Percentiles rank a stretch among this genome's conserved stretches.
phyloP scores from a whole-genome alignment of 176 grass and related monocot genomes.

The Aegilops sharonensis region DNA sequence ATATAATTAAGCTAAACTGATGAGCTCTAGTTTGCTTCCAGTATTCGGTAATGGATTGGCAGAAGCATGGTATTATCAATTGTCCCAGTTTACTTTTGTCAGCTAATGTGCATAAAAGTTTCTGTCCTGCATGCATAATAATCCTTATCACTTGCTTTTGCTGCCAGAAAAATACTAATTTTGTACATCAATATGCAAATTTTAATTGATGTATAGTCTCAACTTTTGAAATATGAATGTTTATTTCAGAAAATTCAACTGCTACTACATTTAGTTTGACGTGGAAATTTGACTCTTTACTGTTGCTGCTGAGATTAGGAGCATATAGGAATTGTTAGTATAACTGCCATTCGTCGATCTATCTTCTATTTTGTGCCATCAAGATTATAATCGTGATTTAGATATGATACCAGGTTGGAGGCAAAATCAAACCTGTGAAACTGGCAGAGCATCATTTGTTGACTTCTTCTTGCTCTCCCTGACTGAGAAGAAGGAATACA shows the following conservation, averaged over 20 bases:
- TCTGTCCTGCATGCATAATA: not conserved
- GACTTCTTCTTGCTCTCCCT: constrained; percentile 93
- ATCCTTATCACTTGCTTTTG: not conserved
- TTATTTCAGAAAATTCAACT: not conserved
- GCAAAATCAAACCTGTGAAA: constrained; percentile 74
- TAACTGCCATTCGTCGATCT: not conserved
- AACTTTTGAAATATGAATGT: not conserved
- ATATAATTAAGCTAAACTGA: constrained; percentile 14
- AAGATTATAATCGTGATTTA: constrained; percentile 5
- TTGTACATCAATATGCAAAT: not conserved
- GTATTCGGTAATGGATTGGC: not conserved
- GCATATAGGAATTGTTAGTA: constrained; percentile 1
- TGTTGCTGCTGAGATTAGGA: constrained; percentile 7
- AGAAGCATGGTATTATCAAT: not conserved
- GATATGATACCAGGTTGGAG: not conserved
- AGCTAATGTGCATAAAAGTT: constrained; percentile 13
- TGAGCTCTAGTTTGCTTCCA: constrained; percentile 10
- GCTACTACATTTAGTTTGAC: not conserved
- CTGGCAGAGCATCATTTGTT: constrained; percentile 62
- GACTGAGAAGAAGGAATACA: constrained; percentile 92
- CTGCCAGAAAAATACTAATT: constrained; percentile 18
- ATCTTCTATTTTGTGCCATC: not conserved
- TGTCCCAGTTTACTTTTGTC: not conserved
- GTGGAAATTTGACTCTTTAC: constrained; percentile 6
- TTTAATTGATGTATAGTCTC: not conserved